Conservation (phyloP, 1,284 basidiomycete genomes). For the Irpex rosettiformis region DNA sequence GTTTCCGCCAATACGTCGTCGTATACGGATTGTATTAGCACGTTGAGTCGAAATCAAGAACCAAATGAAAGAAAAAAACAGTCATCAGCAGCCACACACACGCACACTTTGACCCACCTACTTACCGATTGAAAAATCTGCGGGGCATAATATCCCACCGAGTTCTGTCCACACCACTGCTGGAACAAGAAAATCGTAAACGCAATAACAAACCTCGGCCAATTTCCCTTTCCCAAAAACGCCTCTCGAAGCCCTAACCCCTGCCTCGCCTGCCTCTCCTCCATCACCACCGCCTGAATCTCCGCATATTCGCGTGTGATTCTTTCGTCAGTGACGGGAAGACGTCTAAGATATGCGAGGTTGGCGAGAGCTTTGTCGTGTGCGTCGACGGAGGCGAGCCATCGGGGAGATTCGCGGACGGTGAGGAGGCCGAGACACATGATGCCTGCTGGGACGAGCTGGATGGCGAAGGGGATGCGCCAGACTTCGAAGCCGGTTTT, state of each 20-base stretch:
- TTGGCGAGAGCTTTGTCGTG: slow-evolving; percentile 31
- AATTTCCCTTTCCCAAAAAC: slow-evolving; percentile 74
- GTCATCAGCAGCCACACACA: no score
- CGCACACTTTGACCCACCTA: no score
- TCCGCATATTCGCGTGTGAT: slow-evolving; percentile 55
- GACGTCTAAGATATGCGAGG: slow-evolving; percentile 51
- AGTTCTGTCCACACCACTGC: slow-evolving; percentile 63
- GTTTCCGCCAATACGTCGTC: no score
- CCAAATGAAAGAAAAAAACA: no score
- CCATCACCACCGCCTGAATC: slow-evolving; percentile 64
- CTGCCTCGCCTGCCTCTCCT: slow-evolving; percentile 55
- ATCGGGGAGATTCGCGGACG: slow-evolving; percentile 46
- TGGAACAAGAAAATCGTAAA: slow-evolving; percentile 60
- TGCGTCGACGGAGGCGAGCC: slow-evolving; percentile 34
- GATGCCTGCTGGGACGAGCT: slow-evolving; percentile 75
- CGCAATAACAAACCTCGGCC: slow-evolving; percentile 65
- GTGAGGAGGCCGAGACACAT: slow-evolving; percentile 73
- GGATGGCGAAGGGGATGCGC: slow-evolving; percentile 74
- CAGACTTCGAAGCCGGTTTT: slow-evolving; percentile 49
- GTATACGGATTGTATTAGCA: no score
- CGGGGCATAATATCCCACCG: slow-evolving; percentile 76
- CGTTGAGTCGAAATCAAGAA: no score
- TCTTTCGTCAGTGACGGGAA: slow-evolving; percentile 20
- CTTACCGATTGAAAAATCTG: slow-evolving; percentile 65
- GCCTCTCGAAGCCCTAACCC: slow-evolving; percentile 63